Percentiles rank a stretch among this genome's conserved stretches.
Conservation (phyloP, 2,329 filamentous ascomycete species). For the Volutella citrinella region DNA sequence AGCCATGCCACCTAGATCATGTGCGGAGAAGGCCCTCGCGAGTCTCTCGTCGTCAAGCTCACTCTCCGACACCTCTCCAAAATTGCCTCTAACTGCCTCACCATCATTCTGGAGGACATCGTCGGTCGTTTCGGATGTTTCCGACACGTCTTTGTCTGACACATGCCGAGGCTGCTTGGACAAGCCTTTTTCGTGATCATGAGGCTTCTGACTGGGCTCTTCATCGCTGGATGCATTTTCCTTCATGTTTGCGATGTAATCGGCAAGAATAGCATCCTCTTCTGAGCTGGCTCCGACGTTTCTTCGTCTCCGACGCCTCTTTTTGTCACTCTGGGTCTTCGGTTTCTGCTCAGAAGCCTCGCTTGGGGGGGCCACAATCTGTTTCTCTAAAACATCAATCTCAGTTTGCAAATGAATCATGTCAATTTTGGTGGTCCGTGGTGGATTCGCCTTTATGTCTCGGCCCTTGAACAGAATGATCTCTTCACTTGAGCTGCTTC, state of each 20-base stretch:
- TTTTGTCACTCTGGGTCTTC: slow-evolving; percentile 13
- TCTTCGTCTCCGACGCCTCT: slow-evolving; percentile 16
- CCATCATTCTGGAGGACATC: slow-evolving; percentile 1
- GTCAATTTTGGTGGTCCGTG: slow-evolving; percentile 14
- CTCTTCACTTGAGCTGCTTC: slow-evolving; percentile 57
- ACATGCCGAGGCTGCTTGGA: neutral
- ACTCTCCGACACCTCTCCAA: slow-evolving; percentile 9
- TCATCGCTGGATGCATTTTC: slow-evolving; percentile 38
- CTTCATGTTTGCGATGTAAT: slow-evolving; percentile 69
- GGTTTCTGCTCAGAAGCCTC: slow-evolving; percentile 1
- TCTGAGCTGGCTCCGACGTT: slow-evolving; percentile 25
- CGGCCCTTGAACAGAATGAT: slow-evolving; percentile 66
- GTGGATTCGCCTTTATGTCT: slow-evolving; percentile 27
- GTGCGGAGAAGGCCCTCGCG: slow-evolving; percentile 22
- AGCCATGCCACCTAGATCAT: slow-evolving; percentile 14
- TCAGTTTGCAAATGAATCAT: slow-evolving; percentile 31
- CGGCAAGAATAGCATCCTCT: slow-evolving; percentile 58
- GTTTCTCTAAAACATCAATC: slow-evolving; percentile 27
- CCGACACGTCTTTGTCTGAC: slow-evolving; percentile 1
- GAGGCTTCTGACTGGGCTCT: neutral
- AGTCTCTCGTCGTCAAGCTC: slow-evolving; percentile 26
- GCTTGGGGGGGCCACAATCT: slow-evolving; percentile 11
- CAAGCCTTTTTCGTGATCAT: neutral
- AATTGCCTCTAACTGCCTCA: neutral
- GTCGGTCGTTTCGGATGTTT: slow-evolving; percentile 2